A percentile compares a stretch with the other conserved stretches of the same genome.
Evolutionary conservation across 2,329 filamentous ascomycete species (phyloP).

Genomic region (Ophiostoma quercus): DNA sequence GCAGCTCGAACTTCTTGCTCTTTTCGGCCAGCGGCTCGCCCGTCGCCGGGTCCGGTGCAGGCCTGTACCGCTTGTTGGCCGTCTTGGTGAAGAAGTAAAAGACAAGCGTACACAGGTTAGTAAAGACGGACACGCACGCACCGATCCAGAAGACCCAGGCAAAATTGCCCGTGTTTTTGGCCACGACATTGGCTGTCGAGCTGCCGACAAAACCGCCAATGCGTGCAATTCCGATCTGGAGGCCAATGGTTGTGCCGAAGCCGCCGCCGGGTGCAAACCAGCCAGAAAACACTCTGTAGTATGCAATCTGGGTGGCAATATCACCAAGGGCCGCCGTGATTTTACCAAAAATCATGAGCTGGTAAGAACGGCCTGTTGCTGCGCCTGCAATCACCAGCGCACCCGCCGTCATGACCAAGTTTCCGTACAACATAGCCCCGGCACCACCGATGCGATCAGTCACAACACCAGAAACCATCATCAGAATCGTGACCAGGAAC

Average conservation of each 20-base stretch:
- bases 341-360: constrained; percentile 10
- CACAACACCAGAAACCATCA: constrained; percentile 2
- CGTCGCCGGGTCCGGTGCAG: neutral
- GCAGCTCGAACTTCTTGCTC: constrained; percentile 4
- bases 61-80: constrained; percentile 1
- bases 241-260: constrained; percentile 1
- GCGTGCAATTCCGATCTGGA: neutral
- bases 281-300: constrained; percentile 6
- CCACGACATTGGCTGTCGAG: neutral
- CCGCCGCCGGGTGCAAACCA: constrained; percentile 11
- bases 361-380: neutral
- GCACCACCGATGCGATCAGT: constrained; percentile 13
- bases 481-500: neutral
- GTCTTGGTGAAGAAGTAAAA: constrained; percentile 8
- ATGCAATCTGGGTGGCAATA: constrained; percentile 2
- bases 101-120: neutral
- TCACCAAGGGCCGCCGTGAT: neutral
- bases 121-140: constrained; percentile 1
- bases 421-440: neutral
- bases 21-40: constrained; percentile 12
- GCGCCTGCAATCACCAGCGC: constrained; percentile 7
- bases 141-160: constrained; percentile 11
- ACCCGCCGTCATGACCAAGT: neutral
- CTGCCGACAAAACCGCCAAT: constrained; percentile 2
- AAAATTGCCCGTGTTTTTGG: constrained; percentile 3